Base-by-base conservation (phyloP, 805 yeast genomes). In the Yarrowia phangngaensis region DNA sequence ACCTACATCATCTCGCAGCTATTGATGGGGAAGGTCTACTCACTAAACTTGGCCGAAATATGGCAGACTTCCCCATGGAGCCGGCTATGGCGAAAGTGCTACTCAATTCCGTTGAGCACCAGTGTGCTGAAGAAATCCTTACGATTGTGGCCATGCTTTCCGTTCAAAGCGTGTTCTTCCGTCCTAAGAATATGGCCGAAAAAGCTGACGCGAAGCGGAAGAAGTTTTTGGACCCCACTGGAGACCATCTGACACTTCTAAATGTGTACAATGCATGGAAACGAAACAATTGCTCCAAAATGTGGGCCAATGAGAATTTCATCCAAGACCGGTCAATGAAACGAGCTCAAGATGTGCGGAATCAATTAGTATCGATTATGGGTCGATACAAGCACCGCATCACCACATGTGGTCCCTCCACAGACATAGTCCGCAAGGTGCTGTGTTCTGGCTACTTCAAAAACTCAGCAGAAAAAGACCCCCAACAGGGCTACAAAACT, bases 31-130 rank as follows among this genome's bases (percentile, higher is more conserved):
- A 74, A 50, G 98, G 97, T 0, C 72, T 76, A 43, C 67, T 92
- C 29, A 90, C 97, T 0, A 70, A 75, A 36, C 60, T 80, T 1
- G 99, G 98, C 0, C 66, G 82, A 32, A 76, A 78, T 53, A 89
- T 92, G 96, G 82, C 95, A 1, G 87, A 82, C 52, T 85, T 89
- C 57, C 98, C 98, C 0, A 75, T 89, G 54, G 95, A 87, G 56
- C 97, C 97, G 4, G 85, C 85, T 72, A 72, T 88, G 58, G 81
- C 96, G 6, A 86, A 84, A 61, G 79, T 81, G 6, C 61, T 92
- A 23, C 63, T 90, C 9, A 68, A 78, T 1, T 79, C 95, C 41
- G 76, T 75, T 0, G 71, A 71, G 11, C 71, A 70, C 43, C 70
- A 75, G 1, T 88, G 94, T 40, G 71, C 81, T 2, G 73, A 73